Conservation (phyloP, 2,329 filamentous ascomycete species). For the Bipolaris victoriae region DNA sequence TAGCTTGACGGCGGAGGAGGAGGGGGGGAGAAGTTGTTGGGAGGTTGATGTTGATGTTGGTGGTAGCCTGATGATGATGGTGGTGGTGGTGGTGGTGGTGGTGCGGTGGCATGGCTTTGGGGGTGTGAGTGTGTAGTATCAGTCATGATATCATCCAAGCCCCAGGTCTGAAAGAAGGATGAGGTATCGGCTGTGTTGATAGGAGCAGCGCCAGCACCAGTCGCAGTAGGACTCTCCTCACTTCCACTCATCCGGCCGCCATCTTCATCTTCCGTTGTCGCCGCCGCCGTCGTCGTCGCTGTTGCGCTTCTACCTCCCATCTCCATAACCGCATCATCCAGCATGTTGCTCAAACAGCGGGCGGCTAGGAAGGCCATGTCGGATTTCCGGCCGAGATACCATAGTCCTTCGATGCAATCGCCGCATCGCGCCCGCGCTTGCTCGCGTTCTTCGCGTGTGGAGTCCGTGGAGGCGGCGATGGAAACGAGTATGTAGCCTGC, state of each 20-base stretch:
- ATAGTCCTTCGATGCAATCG: conserved; percentile 59
- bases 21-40: no score
- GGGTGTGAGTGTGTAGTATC: background rate
- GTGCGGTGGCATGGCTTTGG: no score
- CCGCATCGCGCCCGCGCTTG: conserved; percentile 49
- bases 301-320: background rate
- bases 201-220: background rate
- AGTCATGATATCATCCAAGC: background rate
- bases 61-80: no score
- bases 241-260: background rate
- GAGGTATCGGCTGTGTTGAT: background rate
- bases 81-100: no score
- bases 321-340: conserved; percentile 7
- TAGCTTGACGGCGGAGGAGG: no score
- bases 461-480: conserved; percentile 18
- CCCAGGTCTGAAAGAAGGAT: background rate
- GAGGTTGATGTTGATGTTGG: no score
- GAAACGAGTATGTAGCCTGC: conserved; percentile 11
- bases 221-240: background rate
- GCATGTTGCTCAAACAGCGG: conserved; percentile 37
- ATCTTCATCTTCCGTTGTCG: background rate
- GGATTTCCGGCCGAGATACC: conserved; percentile 62
- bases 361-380: conserved; percentile 56
- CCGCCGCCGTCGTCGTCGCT: background rate
- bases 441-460: conserved; percentile 6